Base-by-base conservation (phyloP, 176 grass and related monocot species). In the Pharus latifolius region DNA sequence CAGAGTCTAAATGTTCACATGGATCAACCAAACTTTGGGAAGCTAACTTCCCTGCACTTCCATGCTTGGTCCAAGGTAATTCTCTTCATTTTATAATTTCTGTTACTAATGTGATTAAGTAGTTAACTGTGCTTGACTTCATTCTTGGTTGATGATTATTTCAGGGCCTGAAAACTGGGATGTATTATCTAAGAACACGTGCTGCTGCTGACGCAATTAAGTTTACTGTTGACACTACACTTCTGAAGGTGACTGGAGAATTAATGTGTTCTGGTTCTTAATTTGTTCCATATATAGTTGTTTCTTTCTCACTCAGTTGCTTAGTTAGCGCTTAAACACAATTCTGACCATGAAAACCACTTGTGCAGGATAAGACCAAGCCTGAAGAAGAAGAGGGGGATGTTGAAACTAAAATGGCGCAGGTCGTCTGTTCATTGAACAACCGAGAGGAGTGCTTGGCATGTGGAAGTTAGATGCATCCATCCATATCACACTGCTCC, bases 1-100 rank as follows among this genome's bases (percentile, higher is more conserved):
- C 96, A 99, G 67, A 99, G 96, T 60, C 87, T 99, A 46, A 99
- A 95, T 74, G 89, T 99, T 10, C 96, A 99, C 80, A 99, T 99
- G 89, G 96, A 99, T 46, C 96, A 99, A 63, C 34, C 96, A 52
- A 99, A 91, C 73, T 99, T 88, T 73, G 96, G 87, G 55, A 99
- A 99, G 60, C 75, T 99, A 56, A 99, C 96, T 38, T 99, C 96
- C 0, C 56, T 99, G 63, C 96, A 99, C 49, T 99, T 99, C 58
- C 89, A 99, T 70, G 90, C 90, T 61, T 99, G 96, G 96, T 99
- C 96, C 8, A 99, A 95, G 90, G 96, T 99, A 67, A 43, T 50
- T 52, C 33, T 3, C 56, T 20, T 30, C 60, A 22, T 34, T 13
- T 31, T 48, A 31, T 5, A 49, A 4, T 18, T 1, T 16, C n/a